Evolutionary conservation across 2,329 filamentous ascomycete genomes (phyloP).

Genomic region (Macrophomina pseudophaseolina): DNA sequence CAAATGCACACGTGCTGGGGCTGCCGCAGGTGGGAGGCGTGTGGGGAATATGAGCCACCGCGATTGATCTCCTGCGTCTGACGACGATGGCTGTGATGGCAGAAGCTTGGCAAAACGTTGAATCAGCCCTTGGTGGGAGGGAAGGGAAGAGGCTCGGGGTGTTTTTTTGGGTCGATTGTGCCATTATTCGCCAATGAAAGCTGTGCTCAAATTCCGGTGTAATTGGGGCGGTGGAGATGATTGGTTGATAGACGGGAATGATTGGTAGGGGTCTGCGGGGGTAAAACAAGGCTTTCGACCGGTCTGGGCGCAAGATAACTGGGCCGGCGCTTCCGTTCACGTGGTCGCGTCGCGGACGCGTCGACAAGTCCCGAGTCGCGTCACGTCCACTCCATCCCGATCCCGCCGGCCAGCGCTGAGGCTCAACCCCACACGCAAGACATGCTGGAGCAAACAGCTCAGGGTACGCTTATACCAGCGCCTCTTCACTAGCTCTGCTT

Average conservation of each 20-base stretch:
- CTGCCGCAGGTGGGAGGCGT: background rate
- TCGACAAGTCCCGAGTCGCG: constrained; percentile 1
- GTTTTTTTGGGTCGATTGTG: background rate
- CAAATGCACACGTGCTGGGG: background rate
- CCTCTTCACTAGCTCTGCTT: background rate
- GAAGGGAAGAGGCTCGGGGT: background rate
- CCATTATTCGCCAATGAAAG: background rate
- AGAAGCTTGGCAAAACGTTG: constrained; percentile 7
- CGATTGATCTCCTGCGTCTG: constrained; percentile 15
- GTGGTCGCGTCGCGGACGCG: constrained; percentile 21
- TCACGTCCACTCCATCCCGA: constrained; percentile 6
- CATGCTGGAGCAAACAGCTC: constrained; percentile 34
- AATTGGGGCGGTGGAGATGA: too few relatives aligned
- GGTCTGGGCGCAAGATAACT: background rate
- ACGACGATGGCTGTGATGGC: constrained; percentile 9
- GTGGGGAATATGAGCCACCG: constrained; percentile 15
- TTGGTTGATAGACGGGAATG: too few relatives aligned
- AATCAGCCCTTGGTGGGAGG: background rate
- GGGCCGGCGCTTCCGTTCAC: background rate
- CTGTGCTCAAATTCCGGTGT: too few relatives aligned
- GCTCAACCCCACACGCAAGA: constrained; percentile 20
- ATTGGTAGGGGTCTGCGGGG: too few relatives aligned
- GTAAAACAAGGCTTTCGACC: too few relatives aligned
- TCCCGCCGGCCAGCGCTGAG: constrained; percentile 13
- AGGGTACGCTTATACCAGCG: constrained; percentile 34